Evolutionary conservation across 352 stramenopile genomes (phyloP), one percentile per base, ranked within the genome.

Genomic region (Phytophthora fragariae): DNA sequence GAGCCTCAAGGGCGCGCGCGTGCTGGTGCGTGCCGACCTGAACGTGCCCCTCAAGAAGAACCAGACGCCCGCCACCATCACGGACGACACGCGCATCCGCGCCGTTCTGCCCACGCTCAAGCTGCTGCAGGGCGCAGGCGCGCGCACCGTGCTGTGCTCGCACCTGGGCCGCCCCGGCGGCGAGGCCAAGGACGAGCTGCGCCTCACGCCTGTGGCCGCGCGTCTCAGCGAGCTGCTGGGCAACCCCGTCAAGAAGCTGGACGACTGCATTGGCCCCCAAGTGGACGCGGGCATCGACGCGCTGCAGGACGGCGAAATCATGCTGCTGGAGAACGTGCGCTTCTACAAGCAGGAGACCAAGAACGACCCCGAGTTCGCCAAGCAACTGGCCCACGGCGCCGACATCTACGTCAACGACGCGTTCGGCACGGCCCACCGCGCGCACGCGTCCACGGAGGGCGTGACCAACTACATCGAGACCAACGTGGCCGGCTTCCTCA

Each of bases 281-380:
- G 97, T 99, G 57, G 79, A 82, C 15, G 77, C 75, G 19, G 88
- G 92, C 47, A 95, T 98, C 33, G 84, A 87, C 17, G 73, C 57
- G 50, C 84, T 98, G 31, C 73, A 89, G 19, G 91, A 98, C 44
- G 97, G 97, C 56, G 94, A 99, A 73, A 94, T 99, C 52, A 67
- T 98, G 44, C 78, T 98, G 59, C 88, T 98, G 19, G 93, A 98
- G 75, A 98, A 98, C 77, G 87, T 98, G 47, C 96, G 98, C 19
- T 99, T 99, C 90, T 98, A 99, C 91, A 97, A 98, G 80, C 92
- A 99, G 77, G 97, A 99, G 84, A 95, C 89, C 59, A 98, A 99
- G 89, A 99, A 99, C 85, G 95, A 99, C 58, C 57, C 89, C 24
- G 90, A 81, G 58, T 99, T 99, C 68, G 95, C 97, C 65, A 90